Base-by-base conservation (phyloP, 441 rosid species). In the Rhodomyrtus psidioides region DNA sequence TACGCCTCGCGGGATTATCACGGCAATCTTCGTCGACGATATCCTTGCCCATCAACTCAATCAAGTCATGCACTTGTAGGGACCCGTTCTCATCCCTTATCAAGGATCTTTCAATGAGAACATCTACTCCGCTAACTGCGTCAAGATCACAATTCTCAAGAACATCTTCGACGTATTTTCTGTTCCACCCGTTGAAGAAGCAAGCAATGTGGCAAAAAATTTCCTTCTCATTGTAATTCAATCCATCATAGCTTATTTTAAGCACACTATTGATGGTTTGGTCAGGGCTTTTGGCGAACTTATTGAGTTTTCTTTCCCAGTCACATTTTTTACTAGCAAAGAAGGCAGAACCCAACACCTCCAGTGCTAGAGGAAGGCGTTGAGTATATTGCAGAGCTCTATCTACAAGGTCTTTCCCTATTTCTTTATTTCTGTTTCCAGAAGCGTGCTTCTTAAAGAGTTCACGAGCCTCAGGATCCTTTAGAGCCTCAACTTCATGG, bases 371-470 rank as follows among this genome's bases (percentile, higher is more conserved):
- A 58, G 62, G 62, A 58, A 26, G 2, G 62, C n/a, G n/a, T 28
- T 0, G 28, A 58, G 62, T n/a, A 58, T 6, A 2, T 6, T 12
- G 28, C 62, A 58, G 16, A 26, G 28, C 30, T 12, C 6, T 12
- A 5, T n/a, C 8, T 12, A 58, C 30, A 26, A 26, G 16, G n/a
- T 58, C 8, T 58, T 0, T 3, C 30, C 3, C n/a, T n/a, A n/a
- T n/a, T n/a, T n/a, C n/a, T 26, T 6, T 12, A 6, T n/a, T 2
- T 1, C 7, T 12, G 4, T 1, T n/a, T n/a, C 16, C 8, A 1
- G 17, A n/a, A 58, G 17, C 17, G 0, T 13, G 7, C 28, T 58
- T 5, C 30, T 0, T 12, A 26, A 58, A 58, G 0, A 58, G 62
- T n/a, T n/a, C 4, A n/a, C 16, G 7, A 5, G 62, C 62, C 2